Evolutionary conservation across 257 asterid genomes (phyloP).

Genomic region (Solanum piurae): DNA sequence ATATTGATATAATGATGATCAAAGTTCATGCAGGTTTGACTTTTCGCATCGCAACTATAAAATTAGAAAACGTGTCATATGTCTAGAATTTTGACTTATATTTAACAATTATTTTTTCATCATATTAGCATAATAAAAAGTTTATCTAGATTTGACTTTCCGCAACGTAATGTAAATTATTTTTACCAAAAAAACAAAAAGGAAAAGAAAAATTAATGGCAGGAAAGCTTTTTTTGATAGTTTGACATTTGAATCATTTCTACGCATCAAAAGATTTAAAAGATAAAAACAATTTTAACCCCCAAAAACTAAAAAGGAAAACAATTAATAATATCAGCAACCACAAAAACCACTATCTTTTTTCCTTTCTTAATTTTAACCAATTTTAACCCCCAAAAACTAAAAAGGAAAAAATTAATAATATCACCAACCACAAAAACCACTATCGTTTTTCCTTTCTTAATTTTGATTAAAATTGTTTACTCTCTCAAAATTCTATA

Average conservation of each 20-base stretch:
- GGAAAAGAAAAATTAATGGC: background rate
- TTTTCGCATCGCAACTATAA: no score
- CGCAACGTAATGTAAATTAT: background rate
- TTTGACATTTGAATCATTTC: background rate
- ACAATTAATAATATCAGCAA: no score
- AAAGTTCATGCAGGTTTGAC: no score
- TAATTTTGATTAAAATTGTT: background rate
- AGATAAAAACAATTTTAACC: no score
- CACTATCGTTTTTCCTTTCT: background rate
- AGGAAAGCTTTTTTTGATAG: background rate
- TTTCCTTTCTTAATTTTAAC: background rate
- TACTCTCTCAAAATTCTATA: background rate
- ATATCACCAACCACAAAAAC: no score
- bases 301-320: no score
- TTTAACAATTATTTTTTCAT: no score
- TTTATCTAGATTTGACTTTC: background rate
- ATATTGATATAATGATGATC: no score
- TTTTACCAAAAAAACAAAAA: background rate
- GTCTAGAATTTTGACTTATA: background rate
- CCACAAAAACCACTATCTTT: no score
- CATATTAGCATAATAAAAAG: no score
- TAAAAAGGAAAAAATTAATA: no score
- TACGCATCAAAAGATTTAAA: background rate
- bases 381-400: no score
- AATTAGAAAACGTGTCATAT: background rate